phyloP scores from a whole-genome alignment of 2,329 filamentous ascomycete species.

The Fusarium scirpi region DNA sequence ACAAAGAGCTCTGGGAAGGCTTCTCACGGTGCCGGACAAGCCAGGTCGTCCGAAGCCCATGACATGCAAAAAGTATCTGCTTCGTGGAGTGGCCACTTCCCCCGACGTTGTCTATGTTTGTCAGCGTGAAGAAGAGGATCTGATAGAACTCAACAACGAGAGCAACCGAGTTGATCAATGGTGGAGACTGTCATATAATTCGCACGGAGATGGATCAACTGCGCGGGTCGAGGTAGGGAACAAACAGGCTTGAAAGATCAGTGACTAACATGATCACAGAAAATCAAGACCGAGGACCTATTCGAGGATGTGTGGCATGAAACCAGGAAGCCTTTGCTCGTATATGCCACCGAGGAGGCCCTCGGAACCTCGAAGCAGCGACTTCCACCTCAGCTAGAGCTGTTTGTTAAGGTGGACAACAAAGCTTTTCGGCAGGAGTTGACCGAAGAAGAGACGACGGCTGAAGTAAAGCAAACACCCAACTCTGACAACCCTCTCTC shows the following conservation, averaged over 20 bases:
- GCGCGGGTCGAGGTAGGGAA: conserved; percentile 62
- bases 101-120: conserved; percentile 64
- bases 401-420: conserved; percentile 65
- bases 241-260: not conserved
- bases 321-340: conserved; percentile 60
- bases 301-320: conserved; percentile 61
- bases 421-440: conserved; percentile 64
- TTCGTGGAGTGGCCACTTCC: conserved; percentile 64
- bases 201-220: conserved; percentile 54
- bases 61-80: conserved; percentile 59
- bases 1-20: conserved; percentile 54
- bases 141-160: conserved; percentile 57
- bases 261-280: conserved; percentile 54
- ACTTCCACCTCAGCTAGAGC: conserved; percentile 56
- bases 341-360: conserved; percentile 64
- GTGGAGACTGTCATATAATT: conserved; percentile 65
- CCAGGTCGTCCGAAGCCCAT: conserved; percentile 53
- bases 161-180: conserved; percentile 60
- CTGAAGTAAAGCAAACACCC: conserved; percentile 36
- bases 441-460: conserved; percentile 51
- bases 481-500: conserved; percentile 46
- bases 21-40: conserved; percentile 57
- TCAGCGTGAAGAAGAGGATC: conserved; percentile 55
- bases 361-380: conserved; percentile 42
- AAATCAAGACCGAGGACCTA: conserved; percentile 60